Evolutionary conservation across 2,329 filamentous ascomycete genomes (phyloP).

Genomic region (Graphiopsis chlorocephala): DNA sequence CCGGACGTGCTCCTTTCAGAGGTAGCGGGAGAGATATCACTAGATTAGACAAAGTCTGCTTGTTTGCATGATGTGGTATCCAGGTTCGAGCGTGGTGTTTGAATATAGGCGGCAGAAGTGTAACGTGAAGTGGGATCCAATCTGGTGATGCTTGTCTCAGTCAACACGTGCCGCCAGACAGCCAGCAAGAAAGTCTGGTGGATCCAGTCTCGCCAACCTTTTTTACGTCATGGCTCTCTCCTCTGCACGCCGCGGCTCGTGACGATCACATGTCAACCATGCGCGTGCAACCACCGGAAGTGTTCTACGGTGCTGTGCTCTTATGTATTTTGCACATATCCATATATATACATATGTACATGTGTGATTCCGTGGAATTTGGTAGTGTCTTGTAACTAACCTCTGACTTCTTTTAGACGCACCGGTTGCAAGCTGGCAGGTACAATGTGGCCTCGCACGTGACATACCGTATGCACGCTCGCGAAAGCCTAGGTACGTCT

Average conservation of each 20-base stretch:
- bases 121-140: not conserved
- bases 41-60: not conserved
- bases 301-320: not conserved
- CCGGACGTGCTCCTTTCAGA: not conserved
- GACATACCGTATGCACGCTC: not conserved
- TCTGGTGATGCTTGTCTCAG: conserved; percentile 8
- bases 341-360: not conserved
- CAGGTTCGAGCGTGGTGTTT: not conserved
- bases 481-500: not conserved
- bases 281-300: not conserved
- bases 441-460: not conserved
- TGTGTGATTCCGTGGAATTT: not conserved
- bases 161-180: conserved; percentile 12
- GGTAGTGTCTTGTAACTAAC: not conserved
- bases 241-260: conserved; percentile 1
- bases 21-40: not conserved
- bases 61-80: not conserved
- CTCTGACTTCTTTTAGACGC: not conserved
- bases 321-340: not conserved
- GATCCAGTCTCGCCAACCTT: not conserved
- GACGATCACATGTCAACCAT: conserved; percentile 2
- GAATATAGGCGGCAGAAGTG: not conserved
- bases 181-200: conserved; percentile 10
- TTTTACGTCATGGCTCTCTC: not conserved
- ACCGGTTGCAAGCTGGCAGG: not conserved